Evolutionary conservation across 345 rosid genomes (phyloP).

Genomic region (Citrus trifoliata): DNA sequence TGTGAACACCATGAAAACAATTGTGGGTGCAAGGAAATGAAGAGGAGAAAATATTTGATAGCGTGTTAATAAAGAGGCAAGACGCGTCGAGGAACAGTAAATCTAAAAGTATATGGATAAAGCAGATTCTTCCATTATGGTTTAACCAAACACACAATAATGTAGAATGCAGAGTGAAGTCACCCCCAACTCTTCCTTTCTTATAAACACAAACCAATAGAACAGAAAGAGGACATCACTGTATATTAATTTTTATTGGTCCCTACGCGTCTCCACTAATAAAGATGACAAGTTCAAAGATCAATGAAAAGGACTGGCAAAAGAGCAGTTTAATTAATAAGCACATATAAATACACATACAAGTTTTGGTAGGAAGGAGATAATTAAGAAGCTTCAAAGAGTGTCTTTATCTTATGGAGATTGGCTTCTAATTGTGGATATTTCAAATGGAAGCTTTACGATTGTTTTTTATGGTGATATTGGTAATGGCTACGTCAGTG

Average conservation of each 20-base stretch:
- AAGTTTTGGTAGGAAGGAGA: background rate
- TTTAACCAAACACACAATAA: background rate
- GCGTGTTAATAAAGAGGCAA: background rate
- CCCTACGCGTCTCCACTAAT: constrained; percentile 30
- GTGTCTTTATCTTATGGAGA: too few species aligned
- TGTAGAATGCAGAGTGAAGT: background rate
- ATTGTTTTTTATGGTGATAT: constrained; percentile 15
- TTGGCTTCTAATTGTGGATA: background rate
- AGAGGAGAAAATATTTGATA: background rate
- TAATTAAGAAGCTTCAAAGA: too few species aligned
- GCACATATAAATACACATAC: background rate
- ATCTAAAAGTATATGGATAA: background rate
- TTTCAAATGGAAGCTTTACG: constrained; percentile 12
- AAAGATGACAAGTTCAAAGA: background rate
- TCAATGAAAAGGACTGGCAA: constrained; percentile 9
- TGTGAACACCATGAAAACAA: constrained; percentile 25
- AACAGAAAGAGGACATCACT: background rate
- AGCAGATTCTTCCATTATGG: background rate
- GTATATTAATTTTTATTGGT: background rate
- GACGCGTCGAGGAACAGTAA: constrained; percentile 23
- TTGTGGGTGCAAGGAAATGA: background rate
- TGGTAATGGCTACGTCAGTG: constrained; percentile 13
- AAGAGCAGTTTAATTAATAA: constrained; percentile 7
- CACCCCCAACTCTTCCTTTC: background rate
- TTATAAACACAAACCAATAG: background rate